phyloP scores from a whole-genome alignment of 495 filamentous ascomycete genomes.

The Amorphotheca resinae region DNA sequence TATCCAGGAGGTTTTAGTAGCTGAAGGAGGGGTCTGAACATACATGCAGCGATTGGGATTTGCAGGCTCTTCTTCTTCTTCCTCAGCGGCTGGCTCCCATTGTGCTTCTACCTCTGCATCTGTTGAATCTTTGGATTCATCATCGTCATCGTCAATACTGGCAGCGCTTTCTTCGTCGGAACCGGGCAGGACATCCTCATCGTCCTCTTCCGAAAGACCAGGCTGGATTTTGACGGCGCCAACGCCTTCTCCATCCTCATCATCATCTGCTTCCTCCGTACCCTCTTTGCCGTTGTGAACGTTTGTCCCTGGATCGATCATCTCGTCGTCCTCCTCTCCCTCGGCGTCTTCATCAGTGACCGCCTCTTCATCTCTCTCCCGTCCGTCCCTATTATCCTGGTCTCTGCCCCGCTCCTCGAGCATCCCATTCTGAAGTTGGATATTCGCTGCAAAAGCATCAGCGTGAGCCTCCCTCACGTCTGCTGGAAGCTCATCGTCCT shows the following conservation, averaged over 20 bases:
- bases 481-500: constrained; percentile 40
- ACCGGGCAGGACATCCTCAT: constrained; percentile 28
- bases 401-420: constrained; percentile 31
- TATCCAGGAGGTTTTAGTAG: not conserved
- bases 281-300: constrained; percentile 28
- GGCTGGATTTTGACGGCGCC: constrained; percentile 62
- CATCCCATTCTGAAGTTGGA: constrained; percentile 24
- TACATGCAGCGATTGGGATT: constrained; percentile 23
- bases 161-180: constrained; percentile 29
- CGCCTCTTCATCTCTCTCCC: constrained; percentile 33
- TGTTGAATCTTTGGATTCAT: constrained; percentile 23
- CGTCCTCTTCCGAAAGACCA: constrained; percentile 35
- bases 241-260: constrained; percentile 52
- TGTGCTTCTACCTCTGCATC: constrained; percentile 33
- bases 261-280: constrained; percentile 32
- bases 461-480: constrained; percentile 29
- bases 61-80: constrained; percentile 49
- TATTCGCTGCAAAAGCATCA: constrained; percentile 24
- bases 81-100: constrained; percentile 46
- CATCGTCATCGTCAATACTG: constrained; percentile 15
- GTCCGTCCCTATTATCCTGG: constrained; percentile 27
- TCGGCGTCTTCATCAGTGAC: constrained; percentile 19
- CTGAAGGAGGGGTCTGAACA: constrained; percentile 7
- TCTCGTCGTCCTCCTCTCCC: constrained; percentile 23
- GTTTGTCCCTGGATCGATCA: constrained; percentile 18